phyloP scores from a whole-genome alignment of 257 asterid species.

The Mitragyna speciosa region DNA sequence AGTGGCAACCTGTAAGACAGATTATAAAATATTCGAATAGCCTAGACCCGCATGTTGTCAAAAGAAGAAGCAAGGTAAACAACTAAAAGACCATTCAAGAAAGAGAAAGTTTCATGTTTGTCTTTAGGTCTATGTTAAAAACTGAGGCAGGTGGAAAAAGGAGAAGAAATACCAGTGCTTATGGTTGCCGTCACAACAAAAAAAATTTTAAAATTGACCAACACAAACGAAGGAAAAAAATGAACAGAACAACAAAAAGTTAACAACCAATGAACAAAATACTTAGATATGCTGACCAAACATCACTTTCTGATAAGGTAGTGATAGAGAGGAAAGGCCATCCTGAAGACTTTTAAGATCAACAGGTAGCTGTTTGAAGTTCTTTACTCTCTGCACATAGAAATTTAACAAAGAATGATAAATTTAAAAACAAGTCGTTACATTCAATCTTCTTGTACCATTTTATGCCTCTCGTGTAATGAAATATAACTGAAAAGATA shows the following conservation, averaged over 20 bases:
- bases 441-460: not conserved
- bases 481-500: constrained; percentile 91
- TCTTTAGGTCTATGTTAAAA: no score
- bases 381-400: constrained; percentile 60
- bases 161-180: not conserved
- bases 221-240: not conserved
- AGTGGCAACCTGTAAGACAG: constrained; percentile 66
- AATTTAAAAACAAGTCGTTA: not conserved
- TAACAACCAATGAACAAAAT: constrained; percentile 23
- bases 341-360: no score
- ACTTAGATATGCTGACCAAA: constrained; percentile 78
- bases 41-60: not conserved
- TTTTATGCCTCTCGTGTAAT: constrained; percentile 82
- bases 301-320: constrained; percentile 84
- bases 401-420: constrained; percentile 13
- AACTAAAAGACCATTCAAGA: not conserved
- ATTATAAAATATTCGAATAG: constrained; percentile 13
- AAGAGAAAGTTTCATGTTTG: no score
- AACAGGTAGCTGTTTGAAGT: constrained; percentile 67
- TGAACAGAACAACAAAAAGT: constrained; percentile 10
- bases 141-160: no score
- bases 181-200: constrained; percentile 2
- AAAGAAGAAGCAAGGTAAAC: constrained; percentile 7
- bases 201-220: not conserved
- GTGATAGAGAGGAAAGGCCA: constrained; percentile 62